Evolutionary conservation across 176 grass and related monocot species (phyloP).

Genomic region (Avena eriantha): DNA sequence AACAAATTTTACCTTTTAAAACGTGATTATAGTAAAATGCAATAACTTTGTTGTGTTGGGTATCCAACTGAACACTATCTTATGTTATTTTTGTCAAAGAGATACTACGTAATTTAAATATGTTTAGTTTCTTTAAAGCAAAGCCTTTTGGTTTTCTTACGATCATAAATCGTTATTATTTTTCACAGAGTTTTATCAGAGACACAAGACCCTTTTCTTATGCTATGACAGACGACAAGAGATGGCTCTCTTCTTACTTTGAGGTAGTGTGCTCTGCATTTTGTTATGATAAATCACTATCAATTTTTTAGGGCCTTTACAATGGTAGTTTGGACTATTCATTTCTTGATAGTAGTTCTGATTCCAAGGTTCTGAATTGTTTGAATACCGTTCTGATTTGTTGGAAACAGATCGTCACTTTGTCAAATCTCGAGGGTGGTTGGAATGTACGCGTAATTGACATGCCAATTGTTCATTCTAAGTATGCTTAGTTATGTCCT

Average conservation of each 20-base stretch:
- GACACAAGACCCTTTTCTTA: background rate
- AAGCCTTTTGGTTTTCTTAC: background rate
- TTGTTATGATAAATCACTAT: background rate
- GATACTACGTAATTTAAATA: background rate
- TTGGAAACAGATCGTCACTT: background rate
- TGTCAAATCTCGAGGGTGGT: background rate
- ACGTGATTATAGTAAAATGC: background rate
- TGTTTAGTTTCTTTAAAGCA: background rate
- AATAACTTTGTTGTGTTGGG: background rate
- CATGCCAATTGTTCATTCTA: too few species aligned
- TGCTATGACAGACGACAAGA: background rate
- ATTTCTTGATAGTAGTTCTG: slow-evolving; percentile 6
- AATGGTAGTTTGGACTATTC: background rate
- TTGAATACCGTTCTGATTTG: background rate
- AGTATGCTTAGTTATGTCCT: too few species aligned
- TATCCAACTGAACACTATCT: background rate
- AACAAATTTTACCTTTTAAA: background rate
- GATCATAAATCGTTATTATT: background rate
- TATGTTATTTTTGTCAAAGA: slow-evolving; percentile 12
- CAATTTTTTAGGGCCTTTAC: background rate
- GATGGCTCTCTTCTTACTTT: background rate
- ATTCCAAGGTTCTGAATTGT: background rate
- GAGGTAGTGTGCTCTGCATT: too few species aligned
- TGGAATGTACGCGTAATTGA: too few species aligned
- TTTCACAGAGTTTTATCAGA: background rate